These are phyloP conservation scores for Hortaea sp. DNA, from an alignment of 2,329 filamentous ascomycete genomes.

Conservation along the genomic window DNA sequence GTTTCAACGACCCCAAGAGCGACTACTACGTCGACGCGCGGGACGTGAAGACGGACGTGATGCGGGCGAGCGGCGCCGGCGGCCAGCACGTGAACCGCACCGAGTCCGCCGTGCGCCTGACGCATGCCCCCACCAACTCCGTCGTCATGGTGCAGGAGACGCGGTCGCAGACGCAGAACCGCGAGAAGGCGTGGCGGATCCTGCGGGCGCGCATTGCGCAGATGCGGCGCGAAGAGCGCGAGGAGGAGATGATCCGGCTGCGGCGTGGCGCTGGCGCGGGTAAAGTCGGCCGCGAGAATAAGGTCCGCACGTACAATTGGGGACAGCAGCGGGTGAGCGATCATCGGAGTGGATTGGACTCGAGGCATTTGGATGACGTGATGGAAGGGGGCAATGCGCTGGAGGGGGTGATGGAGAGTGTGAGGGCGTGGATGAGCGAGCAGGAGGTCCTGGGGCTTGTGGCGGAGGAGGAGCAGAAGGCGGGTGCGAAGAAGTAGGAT, in stretches of 20 bases:
- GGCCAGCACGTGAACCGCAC: conserved; percentile 99
- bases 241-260: conserved; percentile 66
- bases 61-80: conserved; percentile 84
- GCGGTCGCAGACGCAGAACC: conserved; percentile 80
- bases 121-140: conserved; percentile 77
- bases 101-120: conserved; percentile 87
- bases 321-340: conserved; percentile 75
- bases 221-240: conserved; percentile 66
- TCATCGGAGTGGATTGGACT: conserved; percentile 69
- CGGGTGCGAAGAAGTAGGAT: too few relatives aligned
- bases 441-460: conserved; percentile 60
- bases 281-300: conserved; percentile 80
- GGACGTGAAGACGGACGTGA: conserved; percentile 77
- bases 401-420: conserved; percentile 67
- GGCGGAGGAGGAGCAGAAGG: conserved; percentile 16
- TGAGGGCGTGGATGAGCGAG: conserved; percentile 63
- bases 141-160: conserved; percentile 88
- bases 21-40: conserved; percentile 82
- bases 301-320: conserved; percentile 86
- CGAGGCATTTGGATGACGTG: conserved; percentile 73
- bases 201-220: conserved; percentile 75
- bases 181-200: conserved; percentile 76
- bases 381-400: conserved; percentile 64
- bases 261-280: conserved; percentile 69
- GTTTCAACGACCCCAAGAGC: conserved; percentile 70